These are phyloP conservation scores for Nicotiana undulata DNA, from an alignment of 257 asterid species.

Conservation along the genomic window DNA sequence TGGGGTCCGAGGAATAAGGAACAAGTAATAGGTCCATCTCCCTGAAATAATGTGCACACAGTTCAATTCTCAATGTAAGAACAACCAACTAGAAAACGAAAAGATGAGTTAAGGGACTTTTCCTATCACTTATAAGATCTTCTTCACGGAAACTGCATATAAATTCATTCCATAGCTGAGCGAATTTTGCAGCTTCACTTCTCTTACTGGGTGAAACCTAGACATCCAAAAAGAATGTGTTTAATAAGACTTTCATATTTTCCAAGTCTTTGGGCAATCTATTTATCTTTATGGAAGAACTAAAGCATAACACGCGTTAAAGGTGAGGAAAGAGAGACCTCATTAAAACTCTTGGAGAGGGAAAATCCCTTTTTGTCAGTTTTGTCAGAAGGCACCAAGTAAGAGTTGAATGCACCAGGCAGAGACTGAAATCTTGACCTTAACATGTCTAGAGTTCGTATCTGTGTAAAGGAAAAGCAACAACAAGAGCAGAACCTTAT, in stretches of 20 bases:
- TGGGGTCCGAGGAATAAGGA: constrained; percentile 91
- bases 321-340: constrained; percentile 36
- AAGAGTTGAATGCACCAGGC: constrained; percentile 91
- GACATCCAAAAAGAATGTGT: constrained; percentile 9
- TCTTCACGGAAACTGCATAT: constrained; percentile 94
- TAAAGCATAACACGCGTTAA: not conserved
- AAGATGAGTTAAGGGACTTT: constrained; percentile 21
- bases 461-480: constrained; percentile 34
- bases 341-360: constrained; percentile 51
- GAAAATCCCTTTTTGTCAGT: constrained; percentile 61
- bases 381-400: constrained; percentile 73
- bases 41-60: constrained; percentile 42
- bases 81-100: constrained; percentile 12
- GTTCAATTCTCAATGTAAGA: constrained; percentile 23
- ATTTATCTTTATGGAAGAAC: constrained; percentile 13
- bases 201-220: constrained; percentile 69
- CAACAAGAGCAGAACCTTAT: not conserved
- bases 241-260: not conserved
- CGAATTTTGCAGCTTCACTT: constrained; percentile 94
- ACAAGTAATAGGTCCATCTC: constrained; percentile 99
- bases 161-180: constrained; percentile 96
- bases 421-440: constrained; percentile 92
- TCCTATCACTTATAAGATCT: constrained; percentile 95
- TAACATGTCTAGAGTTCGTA: constrained; percentile 91
- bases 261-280: constrained; percentile 11